Evolutionary conservation across 2,329 filamentous ascomycete species (phyloP), one percentile per base, ranked within the genome.

Genomic region (Xylaria sp.): DNA sequence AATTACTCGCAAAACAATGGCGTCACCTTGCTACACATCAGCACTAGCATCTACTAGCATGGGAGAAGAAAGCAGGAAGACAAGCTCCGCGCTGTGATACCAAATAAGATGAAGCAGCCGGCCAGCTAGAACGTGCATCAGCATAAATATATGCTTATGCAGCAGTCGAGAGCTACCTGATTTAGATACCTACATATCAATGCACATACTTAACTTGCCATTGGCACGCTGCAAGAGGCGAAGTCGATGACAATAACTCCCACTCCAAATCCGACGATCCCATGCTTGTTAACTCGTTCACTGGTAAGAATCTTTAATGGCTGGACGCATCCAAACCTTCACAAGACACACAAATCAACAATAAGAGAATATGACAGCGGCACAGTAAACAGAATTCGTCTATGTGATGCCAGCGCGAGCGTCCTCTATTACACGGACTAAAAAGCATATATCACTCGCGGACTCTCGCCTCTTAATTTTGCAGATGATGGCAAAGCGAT

Each of bases 151-250:
- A 18, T 20, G 13, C 34, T 37, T 9, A 37, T 10, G 20, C 32
- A 37, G n/a, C 18, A 55, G 10, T 20, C 18, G 18, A 55, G 37
- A 54, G 28, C 28, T 37, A 20, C 15, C 4, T 55, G 23, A 37
- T 55, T 55, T 55, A 55, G 52, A 55, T 23, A 55, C 18, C 50
- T 37, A 46, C 7, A 8, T n/a, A 37, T 55, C 28, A 37, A 20
- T 34, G 5, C 9, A 23, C n/a, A 20, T 48, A 48, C n/a, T 20
- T 41, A 20, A 8, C 46, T 23, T 1, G n/a, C 3, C 10, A 20
- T 48, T 48, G 2, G 44, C 18, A 46, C 13, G 1, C 10, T 13
- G 9, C 46, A 3, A 25, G 46, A n/a, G 34, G 15, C 51, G 18
- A 54, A 20, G 15, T n/a, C 13, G 32, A n/a, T n/a, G 34, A 54